These are phyloP conservation scores for Penicillium nordicum DNA, from an alignment of 2,329 filamentous ascomycete species.

Conservation along the genomic window DNA sequence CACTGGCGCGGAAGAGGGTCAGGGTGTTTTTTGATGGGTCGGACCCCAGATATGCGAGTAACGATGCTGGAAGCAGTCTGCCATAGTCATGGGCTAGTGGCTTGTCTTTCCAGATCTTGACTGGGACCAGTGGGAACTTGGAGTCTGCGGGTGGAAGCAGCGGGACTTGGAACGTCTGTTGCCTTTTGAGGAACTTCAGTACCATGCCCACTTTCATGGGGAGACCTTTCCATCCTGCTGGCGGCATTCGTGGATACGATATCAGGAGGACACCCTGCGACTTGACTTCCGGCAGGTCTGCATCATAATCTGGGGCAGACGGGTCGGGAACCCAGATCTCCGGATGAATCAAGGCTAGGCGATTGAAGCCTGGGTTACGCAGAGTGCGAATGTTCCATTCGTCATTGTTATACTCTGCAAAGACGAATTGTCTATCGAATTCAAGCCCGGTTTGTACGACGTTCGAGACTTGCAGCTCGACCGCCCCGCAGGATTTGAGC, in stretches of 20 bases:
- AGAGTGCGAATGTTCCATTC: slow-evolving; percentile 42
- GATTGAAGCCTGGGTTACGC: slow-evolving; percentile 50
- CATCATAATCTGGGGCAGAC: slow-evolving; percentile 40
- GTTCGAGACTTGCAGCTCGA: slow-evolving; percentile 65
- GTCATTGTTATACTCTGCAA: slow-evolving; percentile 60
- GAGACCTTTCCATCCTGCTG: slow-evolving; percentile 9
- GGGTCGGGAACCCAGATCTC: slow-evolving; percentile 60
- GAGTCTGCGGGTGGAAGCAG: slow-evolving; percentile 48
- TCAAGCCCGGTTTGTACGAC: slow-evolving; percentile 68
- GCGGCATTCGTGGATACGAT: slow-evolving; percentile 39
- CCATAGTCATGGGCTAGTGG: slow-evolving; percentile 43
- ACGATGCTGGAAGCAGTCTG: slow-evolving; percentile 45
- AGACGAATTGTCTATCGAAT: slow-evolving; percentile 78
- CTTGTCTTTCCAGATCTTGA: slow-evolving; percentile 56
- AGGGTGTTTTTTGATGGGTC: slow-evolving; percentile 33
- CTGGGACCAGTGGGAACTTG: slow-evolving; percentile 46
- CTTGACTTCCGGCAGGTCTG: slow-evolving; percentile 46
- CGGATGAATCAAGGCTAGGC: slow-evolving; percentile 65
- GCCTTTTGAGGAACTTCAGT: slow-evolving; percentile 29
- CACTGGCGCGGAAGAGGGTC: slow-evolving; percentile 53
- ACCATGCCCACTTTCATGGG: slow-evolving; percentile 28
- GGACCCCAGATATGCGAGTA: slow-evolving; percentile 47
- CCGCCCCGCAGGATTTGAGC: slow-evolving; percentile 74
- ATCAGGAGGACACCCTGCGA: slow-evolving; percentile 54
- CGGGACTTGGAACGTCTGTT: slow-evolving; percentile 52